Percentiles rank a stretch among this genome's conserved stretches.
Evolutionary conservation across 306 rosid species (phyloP).

Genomic region (Amphicarpaea edgeworthii): DNA sequence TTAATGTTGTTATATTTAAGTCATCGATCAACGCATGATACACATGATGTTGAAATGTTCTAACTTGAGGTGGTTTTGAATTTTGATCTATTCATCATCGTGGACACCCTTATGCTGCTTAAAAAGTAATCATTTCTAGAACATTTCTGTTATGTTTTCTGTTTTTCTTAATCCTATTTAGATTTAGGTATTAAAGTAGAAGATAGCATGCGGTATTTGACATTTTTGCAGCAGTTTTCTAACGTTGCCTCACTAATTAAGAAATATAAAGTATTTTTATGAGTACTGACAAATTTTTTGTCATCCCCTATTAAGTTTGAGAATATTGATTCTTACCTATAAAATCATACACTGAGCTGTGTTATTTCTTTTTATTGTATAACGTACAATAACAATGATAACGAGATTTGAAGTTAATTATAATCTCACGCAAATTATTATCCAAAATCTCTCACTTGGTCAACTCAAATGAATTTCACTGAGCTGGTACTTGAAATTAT

Average conservation of each 20-base stretch:
- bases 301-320: neutral
- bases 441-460: too few species aligned
- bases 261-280: neutral
- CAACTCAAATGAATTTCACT: neutral
- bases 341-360: slow-evolving; percentile 16
- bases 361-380: too few species aligned
- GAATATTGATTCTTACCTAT: slow-evolving; percentile 4
- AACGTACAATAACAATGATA: too few species aligned
- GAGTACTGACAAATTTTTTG: slow-evolving; percentile 5
- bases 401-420: too few species aligned
- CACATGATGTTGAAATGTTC: slow-evolving; percentile 48
- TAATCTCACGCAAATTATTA: too few species aligned
- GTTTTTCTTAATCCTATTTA: slow-evolving; percentile 38
- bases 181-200: slow-evolving; percentile 24
- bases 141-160: slow-evolving; percentile 9
- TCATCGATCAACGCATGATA: slow-evolving; percentile 42
- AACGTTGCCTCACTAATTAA: neutral
- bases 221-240: slow-evolving; percentile 32
- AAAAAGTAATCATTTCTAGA: slow-evolving; percentile 26
- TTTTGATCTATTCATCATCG: slow-evolving; percentile 34
- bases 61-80: neutral
- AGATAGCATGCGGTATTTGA: slow-evolving; percentile 41
- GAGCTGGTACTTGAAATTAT: neutral
- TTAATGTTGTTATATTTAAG: slow-evolving; percentile 25
- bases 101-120: slow-evolving; percentile 10